Evolutionary conservation across 2,329 filamentous ascomycete genomes (phyloP).

Genomic region (Claviceps sp.): DNA sequence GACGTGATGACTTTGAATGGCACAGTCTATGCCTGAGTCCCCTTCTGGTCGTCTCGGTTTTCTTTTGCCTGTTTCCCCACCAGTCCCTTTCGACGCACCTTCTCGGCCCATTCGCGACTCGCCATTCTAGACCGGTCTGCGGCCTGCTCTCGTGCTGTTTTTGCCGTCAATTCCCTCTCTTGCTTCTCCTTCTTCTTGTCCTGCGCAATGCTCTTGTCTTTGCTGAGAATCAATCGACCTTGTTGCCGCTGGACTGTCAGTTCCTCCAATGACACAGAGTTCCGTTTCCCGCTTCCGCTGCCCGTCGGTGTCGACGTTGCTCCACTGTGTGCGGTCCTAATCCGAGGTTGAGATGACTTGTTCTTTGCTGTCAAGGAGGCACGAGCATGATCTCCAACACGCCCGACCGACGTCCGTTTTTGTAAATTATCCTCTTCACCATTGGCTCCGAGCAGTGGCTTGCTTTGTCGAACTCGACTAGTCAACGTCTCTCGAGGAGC

Average conservation of each 20-base stretch:
- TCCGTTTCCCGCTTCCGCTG: constrained; percentile 30
- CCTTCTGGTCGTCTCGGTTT: neutral
- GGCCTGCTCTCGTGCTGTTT: constrained; percentile 43
- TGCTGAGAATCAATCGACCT: constrained; percentile 39
- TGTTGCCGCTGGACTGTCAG: constrained; percentile 36
- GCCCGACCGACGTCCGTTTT: constrained; percentile 15
- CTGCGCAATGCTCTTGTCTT: constrained; percentile 34
- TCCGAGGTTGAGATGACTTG: constrained; percentile 12
- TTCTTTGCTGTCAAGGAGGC: constrained; percentile 1
- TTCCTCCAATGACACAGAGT: constrained; percentile 37
- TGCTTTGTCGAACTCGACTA: constrained; percentile 41
- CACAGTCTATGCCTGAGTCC: neutral
- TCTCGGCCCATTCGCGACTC: constrained; percentile 50
- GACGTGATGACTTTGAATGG: neutral
- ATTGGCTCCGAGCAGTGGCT: constrained; percentile 18
- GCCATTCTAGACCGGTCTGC: constrained; percentile 46
- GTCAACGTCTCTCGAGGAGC: constrained; percentile 43
- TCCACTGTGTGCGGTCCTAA: constrained; percentile 17
- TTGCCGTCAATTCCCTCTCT: constrained; percentile 40
- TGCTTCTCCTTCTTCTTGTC: constrained; percentile 39
- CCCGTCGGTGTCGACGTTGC: constrained; percentile 33
- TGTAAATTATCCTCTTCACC: constrained; percentile 7
- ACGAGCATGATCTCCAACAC: constrained; percentile 2
- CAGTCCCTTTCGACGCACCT: constrained; percentile 31
- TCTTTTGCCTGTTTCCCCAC: constrained; percentile 10